Evolutionary conservation across 176 grass and related monocot genomes (phyloP).

Genomic region (Oryza brachyantha): DNA sequence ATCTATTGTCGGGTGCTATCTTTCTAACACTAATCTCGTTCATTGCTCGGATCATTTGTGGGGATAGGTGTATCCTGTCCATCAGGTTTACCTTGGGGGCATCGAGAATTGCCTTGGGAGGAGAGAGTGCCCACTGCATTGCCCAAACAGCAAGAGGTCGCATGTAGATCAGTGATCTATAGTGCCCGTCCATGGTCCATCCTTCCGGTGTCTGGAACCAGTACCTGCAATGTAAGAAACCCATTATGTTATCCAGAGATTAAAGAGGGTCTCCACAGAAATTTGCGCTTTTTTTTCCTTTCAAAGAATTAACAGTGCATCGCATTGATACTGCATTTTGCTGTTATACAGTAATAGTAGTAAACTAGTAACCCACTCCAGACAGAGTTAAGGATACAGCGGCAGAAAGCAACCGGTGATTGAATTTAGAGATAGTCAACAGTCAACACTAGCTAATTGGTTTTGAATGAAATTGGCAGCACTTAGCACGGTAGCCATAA

Average conservation of each 20-base stretch:
- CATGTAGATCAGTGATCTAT: constrained; percentile 86
- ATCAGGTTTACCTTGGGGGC: constrained; percentile 79
- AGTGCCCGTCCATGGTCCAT: constrained; percentile 86
- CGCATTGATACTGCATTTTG: neutral
- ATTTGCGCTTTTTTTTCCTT: too few species aligned
- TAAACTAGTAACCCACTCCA: neutral
- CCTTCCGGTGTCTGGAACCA: constrained; percentile 97
- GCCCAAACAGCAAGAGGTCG: constrained; percentile 93
- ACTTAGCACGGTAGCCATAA: neutral
- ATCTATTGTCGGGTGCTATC: constrained; percentile 53
- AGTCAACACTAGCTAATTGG: neutral
- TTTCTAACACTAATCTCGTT: constrained; percentile 42
- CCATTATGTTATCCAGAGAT: neutral
- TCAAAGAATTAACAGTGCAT: neutral
- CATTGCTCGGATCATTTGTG: constrained; percentile 34
- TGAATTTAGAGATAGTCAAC: neutral
- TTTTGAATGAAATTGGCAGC: neutral
- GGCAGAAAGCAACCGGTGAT: neutral
- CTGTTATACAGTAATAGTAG: neutral
- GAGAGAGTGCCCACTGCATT: constrained; percentile 86
- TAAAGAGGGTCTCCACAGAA: neutral
- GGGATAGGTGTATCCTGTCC: constrained; percentile 58
- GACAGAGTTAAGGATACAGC: neutral
- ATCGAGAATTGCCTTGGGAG: constrained; percentile 66
- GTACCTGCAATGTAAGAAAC: constrained; percentile 50